Evolutionary conservation across 495 filamentous ascomycete genomes (phyloP).

Genomic region (Cercophora newfieldiana): DNA sequence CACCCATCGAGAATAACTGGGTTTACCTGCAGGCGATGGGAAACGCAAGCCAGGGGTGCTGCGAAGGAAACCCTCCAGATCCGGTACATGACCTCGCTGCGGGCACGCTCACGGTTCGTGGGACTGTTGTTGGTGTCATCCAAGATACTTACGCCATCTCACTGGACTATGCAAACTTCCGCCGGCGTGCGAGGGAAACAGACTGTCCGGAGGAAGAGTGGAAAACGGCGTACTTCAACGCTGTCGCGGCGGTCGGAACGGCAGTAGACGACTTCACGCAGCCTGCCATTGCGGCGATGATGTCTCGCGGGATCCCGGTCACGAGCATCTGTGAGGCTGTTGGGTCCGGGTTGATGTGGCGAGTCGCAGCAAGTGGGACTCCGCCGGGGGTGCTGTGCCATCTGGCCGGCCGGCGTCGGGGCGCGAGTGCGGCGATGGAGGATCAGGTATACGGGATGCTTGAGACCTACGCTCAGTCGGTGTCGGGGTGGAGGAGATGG

Average conservation of each 20-base stretch:
- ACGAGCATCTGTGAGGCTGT: background rate
- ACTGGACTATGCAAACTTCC: background rate
- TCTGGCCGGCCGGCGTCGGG: background rate
- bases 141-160: background rate
- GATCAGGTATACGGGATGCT: background rate
- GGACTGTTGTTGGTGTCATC: background rate
- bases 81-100: background rate
- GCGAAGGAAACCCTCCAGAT: background rate
- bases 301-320: background rate
- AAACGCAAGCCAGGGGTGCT: background rate
- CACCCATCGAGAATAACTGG: background rate
- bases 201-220: background rate
- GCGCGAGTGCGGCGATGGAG: background rate
- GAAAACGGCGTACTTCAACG: background rate
- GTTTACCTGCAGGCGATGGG: background rate
- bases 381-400: background rate
- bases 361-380: background rate
- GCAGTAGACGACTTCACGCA: background rate
- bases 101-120: background rate
- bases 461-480: background rate
- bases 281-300: background rate
- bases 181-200: background rate
- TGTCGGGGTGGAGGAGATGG: background rate
- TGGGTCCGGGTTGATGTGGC: background rate
- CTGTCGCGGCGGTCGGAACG: background rate